Base-by-base conservation (phyloP, 169 alveolate species). In the Plasmodium gaboni region DNA sequence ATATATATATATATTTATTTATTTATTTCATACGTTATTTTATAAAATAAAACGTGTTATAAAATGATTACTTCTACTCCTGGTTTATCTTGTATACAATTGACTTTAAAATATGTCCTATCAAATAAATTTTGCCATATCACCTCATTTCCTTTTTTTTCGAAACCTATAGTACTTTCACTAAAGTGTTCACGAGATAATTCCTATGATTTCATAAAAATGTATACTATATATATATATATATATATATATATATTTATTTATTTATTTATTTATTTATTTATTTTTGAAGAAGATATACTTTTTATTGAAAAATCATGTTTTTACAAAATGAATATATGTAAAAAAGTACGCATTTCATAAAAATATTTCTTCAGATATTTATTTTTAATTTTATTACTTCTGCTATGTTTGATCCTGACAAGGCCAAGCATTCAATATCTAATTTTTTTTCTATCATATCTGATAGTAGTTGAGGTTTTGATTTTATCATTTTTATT, bases 381-480 rank as follows among this genome's bases (percentile, higher is more conserved):
- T 38, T 6, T 48, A 9, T n/a, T 67, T 67, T 26, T 38, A 48
- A 19, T 24, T 12, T 68, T 68, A n/a, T 68, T 42, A 91, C 94
- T 67, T 91, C 92, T 15, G 99, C 99, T 24, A 97, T 97, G 91
- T 97, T 95, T 7, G 98, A 97, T 13, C 98, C 98, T 55, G 96
- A 91, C 22, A 93, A 91, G 17, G 94, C 97, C 15, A 95, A 88
- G 67, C 97, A 95, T 9, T 94, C 96, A 38, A 95, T 74, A 24
- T 95, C 93, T 44, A 95, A 74, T 57, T 89, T 94, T 24, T 86
- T 88, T 64, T 91, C 92, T 46, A 95, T 89, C 61, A 95, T 59
- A 26, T 91, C 94, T 57, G 97, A 92, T 68, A 93, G 83, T 67
- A 96, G 70, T 38, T 74, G 80, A 26, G 97, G 97, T 61, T 73